Percentiles rank a stretch among this genome's conserved stretches.
Evolutionary conservation across 139 green algal species (phyloP).

Genomic region (Diplosphaera chodatii): DNA sequence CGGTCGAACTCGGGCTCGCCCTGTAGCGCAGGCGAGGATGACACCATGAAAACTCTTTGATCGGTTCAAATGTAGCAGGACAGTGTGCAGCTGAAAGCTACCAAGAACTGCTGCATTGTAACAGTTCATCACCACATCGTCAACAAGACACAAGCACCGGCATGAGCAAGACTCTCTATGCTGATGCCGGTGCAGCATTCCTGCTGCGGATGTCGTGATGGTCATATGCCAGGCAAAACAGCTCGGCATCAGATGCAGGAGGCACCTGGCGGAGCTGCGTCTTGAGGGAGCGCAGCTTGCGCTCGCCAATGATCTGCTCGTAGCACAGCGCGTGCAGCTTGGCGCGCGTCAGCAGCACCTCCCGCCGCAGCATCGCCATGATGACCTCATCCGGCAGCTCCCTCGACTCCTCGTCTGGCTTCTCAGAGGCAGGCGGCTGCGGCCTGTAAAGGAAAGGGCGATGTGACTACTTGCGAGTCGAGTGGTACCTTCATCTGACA

Average conservation of each 20-base stretch:
- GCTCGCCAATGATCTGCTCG: slow-evolving; percentile 47
- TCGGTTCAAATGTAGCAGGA: no score
- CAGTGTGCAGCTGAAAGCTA: no score
- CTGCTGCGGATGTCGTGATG: no score
- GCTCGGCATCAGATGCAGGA: no score
- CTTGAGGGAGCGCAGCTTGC: slow-evolving; percentile 45
- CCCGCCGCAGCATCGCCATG: slow-evolving; percentile 59
- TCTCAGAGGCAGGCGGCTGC: slow-evolving; percentile 17
- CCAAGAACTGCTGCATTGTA: no score
- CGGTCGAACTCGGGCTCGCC: slow-evolving; percentile 81
- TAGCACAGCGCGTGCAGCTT: slow-evolving; percentile 73
- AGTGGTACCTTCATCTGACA: no score
- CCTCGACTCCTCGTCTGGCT: background rate
- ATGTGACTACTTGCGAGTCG: background rate
- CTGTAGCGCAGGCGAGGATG: slow-evolving; percentile 16
- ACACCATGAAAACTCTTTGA: no score
- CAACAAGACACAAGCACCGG: no score
- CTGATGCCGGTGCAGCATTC: no score
- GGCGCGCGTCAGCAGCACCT: slow-evolving; percentile 69
- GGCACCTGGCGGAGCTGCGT: slow-evolving; percentile 56
- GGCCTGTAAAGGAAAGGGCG: background rate
- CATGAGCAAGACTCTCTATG: no score
- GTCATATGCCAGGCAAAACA: no score
- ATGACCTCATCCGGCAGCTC: slow-evolving; percentile 53
- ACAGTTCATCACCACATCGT: no score